These are phyloP conservation scores for Penicillium canariense DNA, from an alignment of 495 filamentous ascomycete species.

Conservation along the genomic window DNA sequence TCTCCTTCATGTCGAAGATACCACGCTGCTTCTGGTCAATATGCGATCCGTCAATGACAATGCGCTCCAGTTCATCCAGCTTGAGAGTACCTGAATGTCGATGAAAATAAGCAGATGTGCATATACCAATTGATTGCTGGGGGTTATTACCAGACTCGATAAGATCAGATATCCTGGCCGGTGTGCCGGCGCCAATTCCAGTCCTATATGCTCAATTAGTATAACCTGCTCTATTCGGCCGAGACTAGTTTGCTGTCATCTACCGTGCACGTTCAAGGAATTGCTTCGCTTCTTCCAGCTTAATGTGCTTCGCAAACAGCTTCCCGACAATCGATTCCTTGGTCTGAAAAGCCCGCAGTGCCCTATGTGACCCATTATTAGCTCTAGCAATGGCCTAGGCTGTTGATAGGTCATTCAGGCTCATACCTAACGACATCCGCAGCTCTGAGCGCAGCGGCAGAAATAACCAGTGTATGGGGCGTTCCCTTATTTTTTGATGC, in stretches of 20 bases:
- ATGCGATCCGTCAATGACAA: slow-evolving; percentile 86
- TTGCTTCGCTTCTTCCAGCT: slow-evolving; percentile 79
- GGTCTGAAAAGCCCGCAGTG: slow-evolving; percentile 71
- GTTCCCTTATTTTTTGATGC: slow-evolving; percentile 68
- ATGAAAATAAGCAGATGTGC: slow-evolving; percentile 3
- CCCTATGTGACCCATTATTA: slow-evolving; percentile 39
- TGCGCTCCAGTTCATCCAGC: slow-evolving; percentile 64
- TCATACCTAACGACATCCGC: slow-evolving; percentile 71
- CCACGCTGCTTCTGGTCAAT: slow-evolving; percentile 90
- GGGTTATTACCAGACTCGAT: slow-evolving; percentile 67
- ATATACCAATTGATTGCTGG: no score
- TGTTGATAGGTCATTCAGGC: background rate
- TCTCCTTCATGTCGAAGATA: slow-evolving; percentile 91
- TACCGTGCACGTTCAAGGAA: slow-evolving; percentile 64
- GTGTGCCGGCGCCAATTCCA: slow-evolving; percentile 87
- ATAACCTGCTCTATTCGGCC: background rate
- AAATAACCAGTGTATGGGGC: slow-evolving; percentile 83
- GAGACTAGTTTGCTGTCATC: background rate
- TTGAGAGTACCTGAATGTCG: slow-evolving; percentile 61
- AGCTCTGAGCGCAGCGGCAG: slow-evolving; percentile 75
- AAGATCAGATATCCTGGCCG: slow-evolving; percentile 74
- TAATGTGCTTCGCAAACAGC: slow-evolving; percentile 97
- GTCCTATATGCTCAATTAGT: slow-evolving; percentile 48
- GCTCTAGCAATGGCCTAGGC: background rate
- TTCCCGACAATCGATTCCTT: slow-evolving; percentile 79